Percentiles rank a stretch among this genome's conserved stretches.
phyloP scores from a whole-genome alignment of 202 grass and related monocot genomes.

The Zizania palustris region DNA sequence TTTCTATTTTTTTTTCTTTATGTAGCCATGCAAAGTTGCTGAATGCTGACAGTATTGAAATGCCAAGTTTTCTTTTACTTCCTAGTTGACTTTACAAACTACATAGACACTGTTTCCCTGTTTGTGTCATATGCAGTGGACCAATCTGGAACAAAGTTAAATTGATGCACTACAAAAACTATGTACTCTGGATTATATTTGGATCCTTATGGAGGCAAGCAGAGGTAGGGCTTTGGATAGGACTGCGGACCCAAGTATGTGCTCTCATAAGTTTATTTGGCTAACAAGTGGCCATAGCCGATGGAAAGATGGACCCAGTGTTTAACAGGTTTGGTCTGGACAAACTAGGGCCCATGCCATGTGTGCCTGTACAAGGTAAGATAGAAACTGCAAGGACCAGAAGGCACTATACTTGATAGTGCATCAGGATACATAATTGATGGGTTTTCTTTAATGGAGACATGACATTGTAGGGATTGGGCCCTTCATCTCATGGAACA shows the following conservation, averaged over 20 bases:
- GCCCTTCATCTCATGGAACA: constrained; percentile 30
- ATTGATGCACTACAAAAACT: constrained; percentile 37
- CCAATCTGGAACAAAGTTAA: constrained; percentile 28
- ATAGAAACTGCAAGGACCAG: constrained; percentile 38
- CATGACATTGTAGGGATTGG: constrained; percentile 12
- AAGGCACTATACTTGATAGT: constrained; percentile 42
- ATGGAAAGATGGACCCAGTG: constrained; percentile 27
- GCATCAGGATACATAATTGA: background rate
- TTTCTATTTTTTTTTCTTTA: background rate
- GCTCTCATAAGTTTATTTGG: constrained; percentile 37
- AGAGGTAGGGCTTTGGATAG: constrained; percentile 25
- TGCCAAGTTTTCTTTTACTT: background rate
- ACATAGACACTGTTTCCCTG: constrained; percentile 1
- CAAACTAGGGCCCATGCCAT: constrained; percentile 41
- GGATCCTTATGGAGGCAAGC: constrained; percentile 32
- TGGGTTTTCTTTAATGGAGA: constrained; percentile 8
- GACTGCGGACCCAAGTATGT: constrained; percentile 32
- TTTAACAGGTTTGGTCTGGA: constrained; percentile 39
- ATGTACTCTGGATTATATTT: constrained; percentile 20
- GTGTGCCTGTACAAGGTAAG: constrained; percentile 52
- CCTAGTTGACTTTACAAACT: background rate
- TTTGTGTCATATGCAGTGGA: constrained; percentile 28
- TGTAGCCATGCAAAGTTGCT: background rate
- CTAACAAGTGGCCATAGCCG: constrained; percentile 22
- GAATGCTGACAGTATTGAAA: constrained; percentile 2